Evolutionary conservation across 2,329 filamentous ascomycete genomes (phyloP).

Genomic region (Cercospora brassicicola): DNA sequence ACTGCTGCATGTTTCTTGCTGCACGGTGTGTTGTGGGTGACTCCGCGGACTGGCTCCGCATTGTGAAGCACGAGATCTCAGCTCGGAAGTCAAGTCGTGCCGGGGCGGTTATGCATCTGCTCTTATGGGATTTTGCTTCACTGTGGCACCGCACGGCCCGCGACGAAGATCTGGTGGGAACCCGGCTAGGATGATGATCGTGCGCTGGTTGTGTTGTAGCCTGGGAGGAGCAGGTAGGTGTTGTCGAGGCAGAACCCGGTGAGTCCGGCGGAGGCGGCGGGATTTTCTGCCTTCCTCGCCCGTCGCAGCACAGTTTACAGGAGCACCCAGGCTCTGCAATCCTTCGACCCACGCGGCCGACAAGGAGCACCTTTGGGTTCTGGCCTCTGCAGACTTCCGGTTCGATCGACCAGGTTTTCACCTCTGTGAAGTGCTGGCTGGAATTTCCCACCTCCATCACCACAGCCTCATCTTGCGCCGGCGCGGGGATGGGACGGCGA

Average conservation of each 20-base stretch:
- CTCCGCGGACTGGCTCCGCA: not conserved
- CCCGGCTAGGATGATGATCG: not conserved
- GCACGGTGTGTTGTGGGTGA: not conserved
- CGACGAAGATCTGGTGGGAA: not conserved
- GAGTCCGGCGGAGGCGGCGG: not conserved
- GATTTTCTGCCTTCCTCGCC: not conserved
- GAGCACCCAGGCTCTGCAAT: not conserved
- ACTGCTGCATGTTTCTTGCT: not conserved
- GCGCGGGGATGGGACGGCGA: constrained; percentile 1
- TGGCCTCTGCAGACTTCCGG: not conserved
- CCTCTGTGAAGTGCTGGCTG: not conserved
- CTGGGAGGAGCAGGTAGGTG: not conserved
- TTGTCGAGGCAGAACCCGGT: not conserved
- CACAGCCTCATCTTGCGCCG: not conserved
- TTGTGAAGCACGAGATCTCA: not conserved
- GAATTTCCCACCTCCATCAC: not conserved
- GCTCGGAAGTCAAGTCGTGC: not conserved
- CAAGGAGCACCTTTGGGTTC: not conserved
- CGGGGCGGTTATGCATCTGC: not conserved
- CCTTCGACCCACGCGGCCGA: not conserved
- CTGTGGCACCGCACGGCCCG: not conserved
- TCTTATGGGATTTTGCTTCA: not conserved
- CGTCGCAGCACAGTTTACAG: not conserved
- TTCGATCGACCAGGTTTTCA: not conserved
- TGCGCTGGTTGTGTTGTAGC: not conserved